Base-by-base conservation (phyloP, 2,329 filamentous ascomycete species). In the Rosellinia necatrix region DNA sequence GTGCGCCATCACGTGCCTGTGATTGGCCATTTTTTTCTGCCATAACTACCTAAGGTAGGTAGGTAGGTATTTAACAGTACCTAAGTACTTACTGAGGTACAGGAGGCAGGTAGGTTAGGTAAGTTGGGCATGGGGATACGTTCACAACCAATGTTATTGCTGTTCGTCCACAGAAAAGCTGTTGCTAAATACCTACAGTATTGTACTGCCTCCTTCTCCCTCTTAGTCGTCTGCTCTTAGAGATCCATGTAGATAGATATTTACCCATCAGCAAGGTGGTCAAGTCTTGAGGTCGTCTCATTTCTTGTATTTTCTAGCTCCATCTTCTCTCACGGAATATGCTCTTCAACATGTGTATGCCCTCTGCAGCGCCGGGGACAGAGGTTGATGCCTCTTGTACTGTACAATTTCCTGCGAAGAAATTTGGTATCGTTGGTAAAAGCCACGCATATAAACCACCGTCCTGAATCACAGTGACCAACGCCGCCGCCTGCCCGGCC, bases 401-500 rank as follows among this genome's bases (percentile, higher is more conserved):
- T 58, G 50, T 60, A 58, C 55, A 60, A 12, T 43, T 25, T 27
- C 1, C 15, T 43, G 38, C 27, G 47, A 51, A 25, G 40, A 46
- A 58, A 53, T 4, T 12, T 56, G 59, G 43, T 61, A 58, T 61
- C 56, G 37, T 35, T 41, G 22, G 59, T 42, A 24, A 55, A 54
- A 46, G 22, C 44, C 19, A 43, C 30, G 32, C 24, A 59, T 59
- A 52, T 49, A 49, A 53, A 59, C 44, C 42, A 50, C 34, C 49
- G 42, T 53, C 38, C 44, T 56, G 27, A 37, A 42, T 24, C 40
- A 30, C 38, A 49, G 30, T 52, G 38, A 49, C 46, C 56, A 59
- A 61, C 55, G 55, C 59, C 55, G 55, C 59, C 55, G 48, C 52
- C 49, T 48, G 49, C 30, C 55, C 51, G 47, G 55, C 9, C 42